These are phyloP conservation scores for Oemleria cerasiformis DNA, from an alignment of 306 rosid species.

Conservation along the genomic window DNA sequence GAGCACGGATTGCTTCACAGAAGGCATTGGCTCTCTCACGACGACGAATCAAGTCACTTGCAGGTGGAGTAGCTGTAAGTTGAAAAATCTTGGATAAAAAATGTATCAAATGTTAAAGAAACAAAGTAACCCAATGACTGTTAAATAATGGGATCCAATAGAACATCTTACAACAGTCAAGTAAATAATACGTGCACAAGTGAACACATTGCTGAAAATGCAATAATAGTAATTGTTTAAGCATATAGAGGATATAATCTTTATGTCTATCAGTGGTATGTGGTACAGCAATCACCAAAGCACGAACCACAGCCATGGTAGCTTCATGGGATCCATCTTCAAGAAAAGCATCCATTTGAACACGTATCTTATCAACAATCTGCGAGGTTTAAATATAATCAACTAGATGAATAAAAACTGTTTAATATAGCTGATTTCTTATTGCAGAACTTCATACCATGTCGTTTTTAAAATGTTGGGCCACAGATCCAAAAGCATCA, in stretches of 20 bases:
- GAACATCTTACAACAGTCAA: not conserved
- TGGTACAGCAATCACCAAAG: conserved; percentile 88
- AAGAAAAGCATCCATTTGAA: conserved; percentile 99
- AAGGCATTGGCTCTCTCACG: conserved; percentile 74
- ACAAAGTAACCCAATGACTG: conserved; percentile 26
- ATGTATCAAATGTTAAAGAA: conserved; percentile 75
- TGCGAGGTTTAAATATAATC: conserved; percentile 31
- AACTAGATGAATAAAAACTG: conserved; percentile 22
- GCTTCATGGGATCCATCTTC: conserved; percentile 99
- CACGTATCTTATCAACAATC: conserved; percentile 97
- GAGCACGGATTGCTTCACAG: conserved; percentile 97
- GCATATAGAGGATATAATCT: conserved; percentile 85
- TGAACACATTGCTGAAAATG: conserved; percentile 5
- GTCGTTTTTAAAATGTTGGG: conserved; percentile 87
- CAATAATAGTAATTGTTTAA: not conserved
- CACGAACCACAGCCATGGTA: conserved; percentile 82
- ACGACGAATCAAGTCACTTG: conserved; percentile 61
- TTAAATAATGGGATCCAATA: conserved; percentile 8
- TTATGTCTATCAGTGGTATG: conserved; percentile 82
- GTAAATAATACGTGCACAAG: conserved; percentile 20
- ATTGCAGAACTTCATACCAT: conserved; percentile 49
- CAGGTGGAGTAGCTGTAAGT: conserved; percentile 53
- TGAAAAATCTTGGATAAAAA: conserved; percentile 94
- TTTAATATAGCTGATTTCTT: conserved; percentile 11
- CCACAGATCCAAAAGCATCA: conserved; percentile 92